Evolutionary conservation across 2,329 filamentous ascomycete genomes (phyloP), one percentile per base, ranked within the genome.

Genomic region (Cytospora mali): DNA sequence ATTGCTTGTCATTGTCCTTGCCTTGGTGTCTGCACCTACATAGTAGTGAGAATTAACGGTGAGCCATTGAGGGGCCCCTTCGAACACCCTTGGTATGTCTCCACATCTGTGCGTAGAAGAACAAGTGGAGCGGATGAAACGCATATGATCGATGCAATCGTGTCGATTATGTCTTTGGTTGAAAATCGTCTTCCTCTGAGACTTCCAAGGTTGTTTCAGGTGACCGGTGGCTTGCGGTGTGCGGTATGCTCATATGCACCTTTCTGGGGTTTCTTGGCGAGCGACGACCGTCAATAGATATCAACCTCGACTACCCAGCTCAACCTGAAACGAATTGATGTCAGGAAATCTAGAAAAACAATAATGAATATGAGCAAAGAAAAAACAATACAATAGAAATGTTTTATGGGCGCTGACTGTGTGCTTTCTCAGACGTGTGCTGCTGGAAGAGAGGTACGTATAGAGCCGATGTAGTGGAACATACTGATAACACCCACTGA

Each of bases 341-440:
- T 11, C 16, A 18, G 6, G 16, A n/a, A 39, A 6, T 39, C 35
- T 39, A 18, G 35, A 39, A 39, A 6, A 39, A 14, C n/a, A n/a
- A n/a, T n/a, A n/a, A n/a, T n/a, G n/a, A n/a, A n/a, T n/a, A n/a
- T n/a, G n/a, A n/a, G n/a, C n/a, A 33, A 3, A 33, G 31, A 33
- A 6, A 33, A 2, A 13, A 33, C 3, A 33, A 2, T 13, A 33
- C 9, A 13, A 33, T 6, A n/a, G 16, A 4, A 23, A 18, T 23
- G 7, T 5, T n/a, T 23, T 6, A 13, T 5, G 1, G 6, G 2
- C 4, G 2, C 4, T 23, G n/a, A 11, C 2, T 10, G n/a, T 42
- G 6, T 18, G 18, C 5, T 21, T 46, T 4, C n/a, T 39, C 42
- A 13, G 9, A 23, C 2, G 6, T n/a, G n/a, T 46, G 42, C n/a